Percentiles rank a stretch among this genome's conserved stretches.
Evolutionary conservation across 2,329 filamentous ascomycete genomes (phyloP).

Genomic region (Verticillium dahliae): DNA sequence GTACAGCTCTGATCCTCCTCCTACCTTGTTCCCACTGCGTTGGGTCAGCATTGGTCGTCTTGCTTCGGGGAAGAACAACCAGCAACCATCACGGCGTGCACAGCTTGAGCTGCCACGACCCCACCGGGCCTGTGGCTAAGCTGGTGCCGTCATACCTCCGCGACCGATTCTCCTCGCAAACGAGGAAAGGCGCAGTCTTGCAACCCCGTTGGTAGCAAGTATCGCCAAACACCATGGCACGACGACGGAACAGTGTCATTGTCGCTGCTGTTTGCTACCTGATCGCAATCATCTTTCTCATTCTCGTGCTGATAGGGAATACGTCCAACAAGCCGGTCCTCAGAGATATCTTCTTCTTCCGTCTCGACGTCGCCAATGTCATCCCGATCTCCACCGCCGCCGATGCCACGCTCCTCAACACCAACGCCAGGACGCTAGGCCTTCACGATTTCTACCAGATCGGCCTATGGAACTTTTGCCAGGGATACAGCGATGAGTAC

Average conservation of each 20-base stretch:
- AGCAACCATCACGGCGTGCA: not conserved
- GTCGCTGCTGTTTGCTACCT: slow-evolving; percentile 65
- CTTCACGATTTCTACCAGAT: slow-evolving; percentile 93
- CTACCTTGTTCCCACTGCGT: not conserved
- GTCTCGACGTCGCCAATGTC: slow-evolving; percentile 75
- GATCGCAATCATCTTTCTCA: slow-evolving; percentile 68
- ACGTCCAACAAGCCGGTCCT: slow-evolving; percentile 56
- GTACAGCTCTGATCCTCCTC: no score
- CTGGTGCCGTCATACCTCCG: no score
- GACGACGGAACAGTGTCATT: slow-evolving; percentile 54
- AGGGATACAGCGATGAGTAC: slow-evolving; percentile 66
- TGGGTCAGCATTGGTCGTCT: not conserved
- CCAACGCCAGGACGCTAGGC: slow-evolving; percentile 77
- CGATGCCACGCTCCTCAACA: slow-evolving; percentile 73
- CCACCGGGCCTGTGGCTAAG: no score
- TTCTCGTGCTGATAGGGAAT: slow-evolving; percentile 75
- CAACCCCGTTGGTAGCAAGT: no score
- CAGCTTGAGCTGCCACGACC: not conserved
- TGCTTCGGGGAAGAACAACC: not conserved
- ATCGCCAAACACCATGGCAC: slow-evolving; percentile 19
- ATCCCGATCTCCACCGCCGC: slow-evolving; percentile 62
- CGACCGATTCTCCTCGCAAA: no score
- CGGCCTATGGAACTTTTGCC: slow-evolving; percentile 87
- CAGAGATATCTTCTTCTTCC: slow-evolving; percentile 73
- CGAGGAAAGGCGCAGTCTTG: no score